Conservation (phyloP, 2,329 filamentous ascomycete genomes). For the Arthrobotrys megalospora region DNA sequence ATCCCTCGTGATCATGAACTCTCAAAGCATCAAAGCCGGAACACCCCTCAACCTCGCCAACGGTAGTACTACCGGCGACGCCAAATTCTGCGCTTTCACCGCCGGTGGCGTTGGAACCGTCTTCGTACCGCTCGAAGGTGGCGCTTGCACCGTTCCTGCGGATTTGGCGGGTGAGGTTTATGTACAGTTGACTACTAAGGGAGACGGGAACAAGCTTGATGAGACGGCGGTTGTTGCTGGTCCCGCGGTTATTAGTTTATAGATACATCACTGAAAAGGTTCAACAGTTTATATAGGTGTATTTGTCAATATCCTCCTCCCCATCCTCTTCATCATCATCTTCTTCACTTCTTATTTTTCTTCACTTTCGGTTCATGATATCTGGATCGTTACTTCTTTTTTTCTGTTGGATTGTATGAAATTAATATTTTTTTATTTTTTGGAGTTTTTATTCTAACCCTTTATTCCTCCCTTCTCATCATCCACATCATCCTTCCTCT, state of each 20-base stretch:
- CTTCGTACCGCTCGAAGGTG: conserved; percentile 74
- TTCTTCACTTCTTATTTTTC: conserved; percentile 1
- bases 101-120: conserved; percentile 71
- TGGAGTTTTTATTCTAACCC: conserved; percentile 15
- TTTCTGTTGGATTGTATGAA: conserved; percentile 21
- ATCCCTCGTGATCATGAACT: conserved; percentile 66
- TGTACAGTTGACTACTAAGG: conserved; percentile 75
- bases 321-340: neutral
- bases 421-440: neutral
- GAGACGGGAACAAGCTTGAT: conserved; percentile 72
- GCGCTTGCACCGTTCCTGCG: conserved; percentile 75
- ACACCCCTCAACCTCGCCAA: conserved; percentile 71
- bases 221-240: conserved; percentile 75
- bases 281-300: neutral
- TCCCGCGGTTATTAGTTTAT: conserved; percentile 49
- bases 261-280: neutral
- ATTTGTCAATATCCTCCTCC: neutral
- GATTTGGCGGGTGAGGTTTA: conserved; percentile 77
- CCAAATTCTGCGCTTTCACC: conserved; percentile 68
- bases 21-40: conserved; percentile 60
- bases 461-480: neutral
- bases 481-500: neutral
- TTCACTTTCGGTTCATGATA: conserved; percentile 1
- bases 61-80: conserved; percentile 66
- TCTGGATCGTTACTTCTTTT: conserved; percentile 25